phyloP scores from a whole-genome alignment of 805 yeast species.

The Lipomyces yamadae region DNA sequence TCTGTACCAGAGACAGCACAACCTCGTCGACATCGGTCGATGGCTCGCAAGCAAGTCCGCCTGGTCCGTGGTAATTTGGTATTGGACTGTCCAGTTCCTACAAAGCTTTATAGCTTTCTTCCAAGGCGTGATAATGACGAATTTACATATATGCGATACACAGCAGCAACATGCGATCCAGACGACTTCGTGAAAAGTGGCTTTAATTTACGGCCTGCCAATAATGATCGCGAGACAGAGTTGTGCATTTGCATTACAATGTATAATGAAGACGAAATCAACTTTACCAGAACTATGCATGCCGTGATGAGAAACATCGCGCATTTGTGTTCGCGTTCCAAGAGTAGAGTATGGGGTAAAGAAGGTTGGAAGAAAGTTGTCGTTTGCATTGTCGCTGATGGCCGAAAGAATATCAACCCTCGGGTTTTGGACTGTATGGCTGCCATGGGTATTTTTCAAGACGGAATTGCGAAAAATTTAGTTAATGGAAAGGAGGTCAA shows the following conservation, averaged over 20 bases:
- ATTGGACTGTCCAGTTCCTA: constrained; percentile 92
- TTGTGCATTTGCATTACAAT: constrained; percentile 90
- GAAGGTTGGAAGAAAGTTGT: constrained; percentile 97
- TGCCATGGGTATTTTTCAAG: constrained; percentile 96
- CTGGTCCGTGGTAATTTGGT: constrained; percentile 82
- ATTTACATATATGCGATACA: constrained; percentile 93
- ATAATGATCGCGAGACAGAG: constrained; percentile 88
- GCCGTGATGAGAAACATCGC: constrained; percentile 92
- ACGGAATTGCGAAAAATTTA: constrained; percentile 91
- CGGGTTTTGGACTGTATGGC: constrained; percentile 87
- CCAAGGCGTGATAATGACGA: constrained; percentile 91
- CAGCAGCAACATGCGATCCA: constrained; percentile 95
- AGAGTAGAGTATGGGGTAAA: constrained; percentile 90
- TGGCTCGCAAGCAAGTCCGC: constrained; percentile 63
- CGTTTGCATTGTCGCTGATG: constrained; percentile 90
- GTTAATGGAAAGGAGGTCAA: constrained; percentile 91
- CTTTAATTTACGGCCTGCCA: constrained; percentile 83
- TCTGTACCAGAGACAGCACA: constrained; percentile 34
- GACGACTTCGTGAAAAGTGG: constrained; percentile 81
- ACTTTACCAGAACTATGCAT: constrained; percentile 91
- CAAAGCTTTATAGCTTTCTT: constrained; percentile 79
- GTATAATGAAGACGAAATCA: constrained; percentile 93
- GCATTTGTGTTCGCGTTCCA: constrained; percentile 78
- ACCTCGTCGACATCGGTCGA: constrained; percentile 63
- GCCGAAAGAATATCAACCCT: constrained; percentile 84